These are phyloP conservation scores for Pichia pseudocactophila DNA, from an alignment of 805 yeast genomes.

Conservation along the genomic window DNA sequence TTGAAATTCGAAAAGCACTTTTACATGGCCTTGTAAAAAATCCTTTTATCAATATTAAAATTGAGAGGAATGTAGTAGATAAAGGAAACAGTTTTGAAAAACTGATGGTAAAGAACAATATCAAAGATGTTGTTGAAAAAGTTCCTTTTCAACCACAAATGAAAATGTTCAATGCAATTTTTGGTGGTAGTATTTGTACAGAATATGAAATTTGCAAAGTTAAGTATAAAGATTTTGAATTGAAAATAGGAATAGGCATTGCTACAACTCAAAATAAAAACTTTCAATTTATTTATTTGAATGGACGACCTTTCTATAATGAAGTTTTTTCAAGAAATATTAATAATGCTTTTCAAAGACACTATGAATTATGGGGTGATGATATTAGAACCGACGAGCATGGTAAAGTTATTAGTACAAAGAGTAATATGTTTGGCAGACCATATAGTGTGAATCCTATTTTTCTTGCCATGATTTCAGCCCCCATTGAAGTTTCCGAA, in stretches of 20 bases:
- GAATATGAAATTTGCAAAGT: conserved; percentile 25
- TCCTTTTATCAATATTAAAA: conserved; percentile 19
- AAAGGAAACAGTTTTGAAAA: neutral
- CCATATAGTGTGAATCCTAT: conserved; percentile 32
- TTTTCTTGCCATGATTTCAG: conserved; percentile 27
- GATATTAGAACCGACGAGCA: conserved; percentile 7
- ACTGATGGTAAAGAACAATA: neutral
- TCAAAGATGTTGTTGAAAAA: neutral
- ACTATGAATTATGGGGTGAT: conserved; percentile 12
- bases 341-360: conserved; percentile 20
- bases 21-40: conserved; percentile 24
- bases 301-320: conserved; percentile 30
- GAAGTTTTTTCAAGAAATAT: conserved; percentile 14
- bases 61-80: conserved; percentile 7
- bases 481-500: conserved; percentile 24
- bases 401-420: conserved; percentile 8
- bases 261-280: conserved; percentile 27
- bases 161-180: conserved; percentile 22
- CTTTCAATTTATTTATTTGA: conserved; percentile 39
- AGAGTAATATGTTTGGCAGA: conserved; percentile 19
- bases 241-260: conserved; percentile 34
- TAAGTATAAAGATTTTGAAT: conserved; percentile 18
- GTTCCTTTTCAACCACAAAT: conserved; percentile 2
- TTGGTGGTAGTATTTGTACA: conserved; percentile 22
- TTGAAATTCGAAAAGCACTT: conserved; percentile 24